Conservation (phyloP, 1,139 yeast genomes). For the Blastobotrys raffinosifermentans region DNA sequence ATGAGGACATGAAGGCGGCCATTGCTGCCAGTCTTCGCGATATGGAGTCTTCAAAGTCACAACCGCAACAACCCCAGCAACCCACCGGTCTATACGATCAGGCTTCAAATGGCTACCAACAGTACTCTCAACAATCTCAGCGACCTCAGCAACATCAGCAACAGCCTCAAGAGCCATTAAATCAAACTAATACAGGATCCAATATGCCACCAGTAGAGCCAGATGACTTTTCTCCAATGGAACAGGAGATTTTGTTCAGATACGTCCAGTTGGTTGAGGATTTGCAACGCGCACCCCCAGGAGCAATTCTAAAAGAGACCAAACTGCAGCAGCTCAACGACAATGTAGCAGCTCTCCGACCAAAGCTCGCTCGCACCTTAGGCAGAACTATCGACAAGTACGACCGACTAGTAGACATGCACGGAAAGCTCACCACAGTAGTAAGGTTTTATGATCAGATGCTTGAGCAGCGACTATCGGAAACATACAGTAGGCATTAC, state of each 20-base stretch:
- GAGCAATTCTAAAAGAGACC: conserved; percentile 55
- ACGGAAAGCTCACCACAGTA: conserved; percentile 75
- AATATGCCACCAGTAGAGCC: conserved; percentile 14
- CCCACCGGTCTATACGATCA: conserved; percentile 8
- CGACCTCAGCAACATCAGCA: conserved; percentile 12
- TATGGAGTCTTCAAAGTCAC: conserved; percentile 36
- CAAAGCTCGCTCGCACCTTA: conserved; percentile 65
- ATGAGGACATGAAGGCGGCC: conserved; percentile 88
- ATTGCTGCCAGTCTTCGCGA: conserved; percentile 89
- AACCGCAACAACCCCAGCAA: neutral
- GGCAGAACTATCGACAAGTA: conserved; percentile 60
- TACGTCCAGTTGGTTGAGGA: conserved; percentile 62
- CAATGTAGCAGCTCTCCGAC: conserved; percentile 59
- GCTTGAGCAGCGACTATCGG: conserved; percentile 59
- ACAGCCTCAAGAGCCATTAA: conserved; percentile 10
- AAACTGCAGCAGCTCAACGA: conserved; percentile 60
- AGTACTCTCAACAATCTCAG: neutral
- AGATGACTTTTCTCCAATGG: conserved; percentile 47
- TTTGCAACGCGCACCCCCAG: conserved; percentile 45
- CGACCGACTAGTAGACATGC: conserved; percentile 68
- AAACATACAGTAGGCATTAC: conserved; percentile 38
- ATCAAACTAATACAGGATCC: neutral
- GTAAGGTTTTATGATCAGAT: conserved; percentile 72
- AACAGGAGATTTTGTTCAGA: conserved; percentile 61
- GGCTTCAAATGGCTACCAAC: neutral